Conservation (phyloP, 129 eudicot genomes). For the Centella asiatica region DNA sequence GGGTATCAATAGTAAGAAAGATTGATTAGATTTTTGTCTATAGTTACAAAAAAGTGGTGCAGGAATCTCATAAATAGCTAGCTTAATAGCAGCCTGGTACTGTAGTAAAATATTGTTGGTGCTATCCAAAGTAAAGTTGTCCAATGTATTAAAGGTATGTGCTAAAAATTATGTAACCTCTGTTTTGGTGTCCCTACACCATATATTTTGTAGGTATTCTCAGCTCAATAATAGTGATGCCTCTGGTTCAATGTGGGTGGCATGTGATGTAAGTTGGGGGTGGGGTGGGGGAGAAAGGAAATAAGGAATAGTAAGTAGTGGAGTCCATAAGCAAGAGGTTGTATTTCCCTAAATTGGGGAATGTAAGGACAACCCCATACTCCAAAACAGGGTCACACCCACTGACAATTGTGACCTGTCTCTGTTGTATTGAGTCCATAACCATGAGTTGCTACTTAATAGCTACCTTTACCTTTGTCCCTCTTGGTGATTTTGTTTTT, state of each 20-base stretch:
- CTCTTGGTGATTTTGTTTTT: neutral
- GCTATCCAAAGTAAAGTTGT: slow-evolving; percentile 5
- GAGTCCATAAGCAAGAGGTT: neutral
- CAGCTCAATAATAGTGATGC: neutral
- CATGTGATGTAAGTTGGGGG: slow-evolving; percentile 2
- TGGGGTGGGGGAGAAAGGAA: too few relatives aligned
- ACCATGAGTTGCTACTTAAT: neutral
- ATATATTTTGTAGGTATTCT: neutral
- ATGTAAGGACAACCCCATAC: slow-evolving; percentile 5
- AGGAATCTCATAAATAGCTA: slow-evolving; percentile 6
- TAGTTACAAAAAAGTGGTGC: neutral
- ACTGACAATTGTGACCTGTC: neutral
- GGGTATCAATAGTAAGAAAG: neutral
- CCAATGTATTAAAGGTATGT: slow-evolving; percentile 1
- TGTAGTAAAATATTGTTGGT: neutral
- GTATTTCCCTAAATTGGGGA: slow-evolving; percentile 7
- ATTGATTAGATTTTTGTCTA: slow-evolving; percentile 1
- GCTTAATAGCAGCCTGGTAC: neutral
- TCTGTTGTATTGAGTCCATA: neutral
- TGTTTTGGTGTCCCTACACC: neutral
- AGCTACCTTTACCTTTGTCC: neutral
- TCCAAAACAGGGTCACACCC: neutral
- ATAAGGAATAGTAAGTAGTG: slow-evolving; percentile 3
- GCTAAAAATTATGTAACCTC: neutral
- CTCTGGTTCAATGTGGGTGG: slow-evolving; percentile 9